Evolutionary conservation across 768 basidiomycete species (phyloP).

Genomic region (Boletus sp.): DNA sequence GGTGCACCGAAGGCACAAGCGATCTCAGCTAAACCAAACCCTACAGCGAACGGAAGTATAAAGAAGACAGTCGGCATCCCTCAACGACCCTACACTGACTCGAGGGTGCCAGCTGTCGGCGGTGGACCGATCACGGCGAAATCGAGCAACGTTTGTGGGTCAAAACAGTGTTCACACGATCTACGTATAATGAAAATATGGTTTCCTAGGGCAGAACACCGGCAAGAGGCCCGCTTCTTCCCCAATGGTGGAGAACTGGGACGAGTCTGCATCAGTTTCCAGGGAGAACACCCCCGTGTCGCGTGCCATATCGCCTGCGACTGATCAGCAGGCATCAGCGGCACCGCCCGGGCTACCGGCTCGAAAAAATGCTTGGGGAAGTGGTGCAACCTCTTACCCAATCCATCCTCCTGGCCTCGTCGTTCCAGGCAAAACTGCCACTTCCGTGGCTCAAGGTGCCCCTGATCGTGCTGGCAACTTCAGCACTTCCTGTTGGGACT

Average conservation of each 20-base stretch:
- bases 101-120: conserved; percentile 26
- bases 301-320: neutral
- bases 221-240: neutral
- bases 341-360: conserved; percentile 12
- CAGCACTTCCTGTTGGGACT: conserved; percentile 24
- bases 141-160: conserved; percentile 30
- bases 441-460: neutral
- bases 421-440: neutral
- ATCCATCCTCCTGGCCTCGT: conserved; percentile 14
- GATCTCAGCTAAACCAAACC: conserved; percentile 3
- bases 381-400: conserved; percentile 6
- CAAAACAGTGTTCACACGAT: neutral
- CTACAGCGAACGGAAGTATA: conserved; percentile 23
- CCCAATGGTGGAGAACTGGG: conserved; percentile 19
- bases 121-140: conserved; percentile 29
- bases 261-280: conserved; percentile 15
- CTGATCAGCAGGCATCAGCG: conserved; percentile 1
- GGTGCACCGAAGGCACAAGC: conserved; percentile 13
- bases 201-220: conserved; percentile 16
- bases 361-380: conserved; percentile 11
- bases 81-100: conserved; percentile 1
- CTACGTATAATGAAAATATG: neutral
- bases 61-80: conserved; percentile 12
- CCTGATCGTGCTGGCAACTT: conserved; percentile 10
- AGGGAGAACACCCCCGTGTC: conserved; percentile 16